A percentile compares a stretch with the other conserved stretches of the same genome.
phyloP scores from a whole-genome alignment of 192 early-diverging fungal species.

The Irineochytrium annulatum region DNA sequence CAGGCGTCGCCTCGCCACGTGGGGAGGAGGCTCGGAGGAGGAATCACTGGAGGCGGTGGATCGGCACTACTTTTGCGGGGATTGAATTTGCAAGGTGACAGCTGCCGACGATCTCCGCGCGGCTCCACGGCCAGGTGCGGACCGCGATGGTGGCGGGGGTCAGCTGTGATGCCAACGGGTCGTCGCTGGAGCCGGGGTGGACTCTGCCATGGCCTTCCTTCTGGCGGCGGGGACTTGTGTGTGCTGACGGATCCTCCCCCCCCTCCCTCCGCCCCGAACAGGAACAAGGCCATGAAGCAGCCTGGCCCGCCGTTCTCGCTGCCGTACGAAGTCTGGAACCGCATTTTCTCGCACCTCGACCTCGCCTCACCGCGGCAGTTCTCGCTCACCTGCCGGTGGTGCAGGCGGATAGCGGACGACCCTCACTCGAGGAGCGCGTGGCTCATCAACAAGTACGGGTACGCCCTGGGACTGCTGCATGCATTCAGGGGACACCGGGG shows the following conservation, averaged over 20 bases:
- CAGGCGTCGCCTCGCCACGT: too few species aligned
- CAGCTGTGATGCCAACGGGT: too few species aligned
- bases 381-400: constrained; percentile 14
- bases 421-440: constrained; percentile 27
- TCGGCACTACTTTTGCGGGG: too few species aligned
- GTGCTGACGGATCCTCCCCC: background rate
- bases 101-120: too few species aligned
- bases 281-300: background rate
- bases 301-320: constrained; percentile 2
- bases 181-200: too few species aligned
- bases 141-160: too few species aligned
- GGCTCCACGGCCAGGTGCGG: too few species aligned
- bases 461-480: constrained; percentile 20
- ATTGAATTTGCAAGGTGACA: too few species aligned
- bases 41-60: too few species aligned
- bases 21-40: too few species aligned
- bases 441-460: constrained; percentile 29
- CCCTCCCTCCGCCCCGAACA: constrained; percentile 3
- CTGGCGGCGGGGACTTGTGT: too few species aligned
- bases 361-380: constrained; percentile 19
- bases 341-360: constrained; percentile 32
- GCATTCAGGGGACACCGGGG: constrained; percentile 30
- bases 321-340: constrained; percentile 30
- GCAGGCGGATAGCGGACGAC: constrained; percentile 28
- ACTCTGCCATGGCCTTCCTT: too few species aligned